Conservation (phyloP, 352 stramenopile species). For the Pythium brassicae region DNA sequence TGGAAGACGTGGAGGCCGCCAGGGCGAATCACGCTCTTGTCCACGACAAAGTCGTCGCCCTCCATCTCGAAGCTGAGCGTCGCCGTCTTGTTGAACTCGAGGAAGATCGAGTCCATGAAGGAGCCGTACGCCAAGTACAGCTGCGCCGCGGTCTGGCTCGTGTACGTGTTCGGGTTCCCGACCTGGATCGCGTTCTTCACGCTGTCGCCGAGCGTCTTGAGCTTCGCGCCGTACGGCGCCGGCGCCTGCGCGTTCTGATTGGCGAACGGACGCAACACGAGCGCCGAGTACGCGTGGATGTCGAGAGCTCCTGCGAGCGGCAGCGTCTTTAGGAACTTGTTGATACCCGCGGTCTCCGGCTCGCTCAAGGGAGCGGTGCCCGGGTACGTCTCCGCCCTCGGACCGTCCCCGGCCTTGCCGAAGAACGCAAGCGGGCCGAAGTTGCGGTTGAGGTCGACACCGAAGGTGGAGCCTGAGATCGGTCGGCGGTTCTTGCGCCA, state of each 20-base stretch:
- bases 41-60: constrained; percentile 18
- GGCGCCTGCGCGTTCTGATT: constrained; percentile 10
- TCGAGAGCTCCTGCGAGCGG: constrained; percentile 17
- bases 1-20: constrained; percentile 20
- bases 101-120: constrained; percentile 23
- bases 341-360: constrained; percentile 19
- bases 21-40: constrained; percentile 15
- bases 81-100: constrained; percentile 15
- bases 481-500: constrained; percentile 30
- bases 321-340: constrained; percentile 17
- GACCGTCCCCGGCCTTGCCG: constrained; percentile 6
- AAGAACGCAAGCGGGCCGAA: constrained; percentile 16
- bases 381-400: constrained; percentile 18
- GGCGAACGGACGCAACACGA: constrained; percentile 20
- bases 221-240: constrained; percentile 12
- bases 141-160: constrained; percentile 14
- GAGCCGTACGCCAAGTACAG: constrained; percentile 22
- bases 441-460: constrained; percentile 32
- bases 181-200: constrained; percentile 15
- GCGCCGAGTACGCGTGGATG: constrained; percentile 22
- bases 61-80: constrained; percentile 24
- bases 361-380: constrained; percentile 17
- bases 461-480: constrained; percentile 11
- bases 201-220: constrained; percentile 13
- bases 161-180: constrained; percentile 16